A percentile compares a stretch with the other conserved stretches of the same genome.
Evolutionary conservation across 441 rosid species (phyloP).

Genomic region (Gossypium aridum): DNA sequence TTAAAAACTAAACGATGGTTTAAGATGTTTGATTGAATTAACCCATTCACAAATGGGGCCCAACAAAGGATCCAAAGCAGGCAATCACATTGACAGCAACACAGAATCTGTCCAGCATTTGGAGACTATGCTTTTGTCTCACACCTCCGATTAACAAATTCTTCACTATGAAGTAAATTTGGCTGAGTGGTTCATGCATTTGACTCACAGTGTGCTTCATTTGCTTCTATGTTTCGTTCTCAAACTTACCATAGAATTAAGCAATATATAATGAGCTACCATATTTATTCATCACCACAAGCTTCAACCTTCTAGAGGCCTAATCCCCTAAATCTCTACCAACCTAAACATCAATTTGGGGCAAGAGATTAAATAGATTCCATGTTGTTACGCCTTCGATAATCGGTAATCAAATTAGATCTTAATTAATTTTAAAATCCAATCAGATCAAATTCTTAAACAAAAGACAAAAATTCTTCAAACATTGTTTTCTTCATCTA

Average conservation of each 20-base stretch:
- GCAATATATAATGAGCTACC: constrained; percentile 2
- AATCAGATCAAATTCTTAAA: too few relatives aligned
- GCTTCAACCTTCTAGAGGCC: background rate
- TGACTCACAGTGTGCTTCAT: background rate
- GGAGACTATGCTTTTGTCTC: background rate
- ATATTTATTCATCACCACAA: background rate
- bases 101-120: background rate
- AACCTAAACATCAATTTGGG: background rate
- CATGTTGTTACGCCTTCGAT: too few relatives aligned
- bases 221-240: constrained; percentile 14
- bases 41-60: too few relatives aligned
- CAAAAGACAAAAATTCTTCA: too few relatives aligned
- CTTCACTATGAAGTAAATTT: constrained; percentile 13
- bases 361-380: background rate
- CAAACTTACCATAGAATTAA: constrained; percentile 9
- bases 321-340: background rate
- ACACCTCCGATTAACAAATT: background rate
- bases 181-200: background rate
- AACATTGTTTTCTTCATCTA: too few relatives aligned
- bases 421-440: too few relatives aligned
- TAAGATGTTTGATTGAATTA: too few relatives aligned
- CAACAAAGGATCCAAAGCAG: too few relatives aligned
- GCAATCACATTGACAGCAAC: background rate
- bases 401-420: too few relatives aligned
- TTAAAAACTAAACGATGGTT: too few relatives aligned